Evolutionary conservation across 805 yeast genomes (phyloP).

Genomic region (Candida ipomoeae): DNA sequence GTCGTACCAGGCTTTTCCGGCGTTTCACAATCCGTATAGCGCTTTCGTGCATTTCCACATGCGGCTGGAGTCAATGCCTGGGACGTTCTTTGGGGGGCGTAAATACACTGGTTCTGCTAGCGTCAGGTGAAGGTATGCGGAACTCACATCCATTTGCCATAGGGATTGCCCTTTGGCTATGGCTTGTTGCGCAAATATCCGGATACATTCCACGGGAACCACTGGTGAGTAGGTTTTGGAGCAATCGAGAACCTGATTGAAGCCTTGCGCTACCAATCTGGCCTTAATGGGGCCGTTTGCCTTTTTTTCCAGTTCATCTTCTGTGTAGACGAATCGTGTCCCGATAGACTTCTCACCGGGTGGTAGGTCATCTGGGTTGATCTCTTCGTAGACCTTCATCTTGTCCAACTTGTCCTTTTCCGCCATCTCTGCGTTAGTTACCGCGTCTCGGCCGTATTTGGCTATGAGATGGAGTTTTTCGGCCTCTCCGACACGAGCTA

Average conservation of each 20-base stretch:
- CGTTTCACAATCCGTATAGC: too few species aligned
- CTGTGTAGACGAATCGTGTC: slow-evolving; percentile 2
- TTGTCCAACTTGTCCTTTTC: not conserved
- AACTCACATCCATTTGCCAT: slow-evolving; percentile 3
- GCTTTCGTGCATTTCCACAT: too few species aligned
- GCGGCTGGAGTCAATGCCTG: too few species aligned
- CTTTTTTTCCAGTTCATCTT: slow-evolving; percentile 1
- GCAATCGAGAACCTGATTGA: not conserved
- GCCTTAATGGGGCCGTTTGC: slow-evolving; percentile 2
- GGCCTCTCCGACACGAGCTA: not conserved
- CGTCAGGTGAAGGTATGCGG: slow-evolving; percentile 4
- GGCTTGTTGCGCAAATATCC: not conserved
- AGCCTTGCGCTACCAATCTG: slow-evolving; percentile 2
- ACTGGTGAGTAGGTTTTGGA: slow-evolving; percentile 6
- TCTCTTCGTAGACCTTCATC: slow-evolving; percentile 5
- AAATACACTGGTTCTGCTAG: slow-evolving; percentile 2
- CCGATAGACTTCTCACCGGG: not conserved
- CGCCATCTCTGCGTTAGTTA: not conserved
- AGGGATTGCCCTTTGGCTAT: not conserved
- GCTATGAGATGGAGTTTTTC: not conserved
- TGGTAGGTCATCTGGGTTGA: not conserved
- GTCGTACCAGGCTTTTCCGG: too few species aligned
- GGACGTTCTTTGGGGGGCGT: slow-evolving; percentile 1
- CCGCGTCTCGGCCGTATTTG: not conserved
- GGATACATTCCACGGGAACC: not conserved